Base-by-base conservation (phyloP, 148 eudicot genomes). In the Fallopia convolvulus region DNA sequence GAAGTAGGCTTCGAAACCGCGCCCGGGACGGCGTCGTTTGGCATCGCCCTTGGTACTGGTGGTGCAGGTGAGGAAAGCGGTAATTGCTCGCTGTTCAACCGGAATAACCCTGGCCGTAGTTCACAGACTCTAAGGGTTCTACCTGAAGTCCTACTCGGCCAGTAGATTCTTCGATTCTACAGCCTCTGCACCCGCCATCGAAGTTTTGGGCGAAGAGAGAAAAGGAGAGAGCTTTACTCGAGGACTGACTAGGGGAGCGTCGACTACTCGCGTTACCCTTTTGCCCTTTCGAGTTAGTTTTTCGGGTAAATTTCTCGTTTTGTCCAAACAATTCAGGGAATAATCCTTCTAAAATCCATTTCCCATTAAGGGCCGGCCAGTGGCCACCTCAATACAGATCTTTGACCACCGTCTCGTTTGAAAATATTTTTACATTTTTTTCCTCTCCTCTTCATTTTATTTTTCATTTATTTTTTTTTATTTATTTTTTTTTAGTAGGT, bases 11-110 rank as follows among this genome's bases (percentile, higher is more conserved):
- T 71, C 1, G 81, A 71, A 23, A 55, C 1, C 44, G 73, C 79
- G 76, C 76, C 78, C 0, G 79, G 74, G 12, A 63, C 36, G 56
- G 74, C 80, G 76, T 78, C 79, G 78, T 39, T 81, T 58, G 84
- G 82, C 88, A 85, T 85, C 77, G 81, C 74, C 60, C 60, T 41
- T 36, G 42, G 60, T 12, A 26, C 30, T 26, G 56, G 36, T 21
- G 46, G 6, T 21, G 23, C 60, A 15, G 60, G 49, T 55, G 26
- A 20, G 8, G 60, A 55, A 17, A 55, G 23, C 21, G 21, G 52
- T 18, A 23, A 52, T 46, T 41, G 44, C 74, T 70, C 42, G 74
- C 5, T 15, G 74, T 15, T 20, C 26, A 55, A 11, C 26, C 2
- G 75, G 47, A 23, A 12, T 48, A 75, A 48, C 41, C 76, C 76